Evolutionary conservation across 495 filamentous ascomycete species (phyloP).

Genomic region (Darksidea phi): DNA sequence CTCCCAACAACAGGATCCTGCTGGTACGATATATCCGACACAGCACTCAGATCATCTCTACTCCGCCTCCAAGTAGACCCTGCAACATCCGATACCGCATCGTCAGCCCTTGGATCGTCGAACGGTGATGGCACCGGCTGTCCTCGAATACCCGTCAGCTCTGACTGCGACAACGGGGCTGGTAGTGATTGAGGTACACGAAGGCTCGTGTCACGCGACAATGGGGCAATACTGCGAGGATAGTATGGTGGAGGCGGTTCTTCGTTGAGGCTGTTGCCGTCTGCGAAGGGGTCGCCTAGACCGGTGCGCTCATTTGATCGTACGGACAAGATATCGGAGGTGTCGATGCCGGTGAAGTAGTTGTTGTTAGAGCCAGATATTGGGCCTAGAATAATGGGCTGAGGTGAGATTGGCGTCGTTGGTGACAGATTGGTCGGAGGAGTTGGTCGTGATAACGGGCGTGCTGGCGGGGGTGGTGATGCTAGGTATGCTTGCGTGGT

Average conservation of each 20-base stretch:
- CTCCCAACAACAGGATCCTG: slow-evolving; percentile 24
- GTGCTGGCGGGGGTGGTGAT: slow-evolving; percentile 1
- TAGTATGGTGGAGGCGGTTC: slow-evolving; percentile 36
- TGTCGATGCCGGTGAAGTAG: slow-evolving; percentile 35
- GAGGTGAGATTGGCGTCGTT: slow-evolving; percentile 7
- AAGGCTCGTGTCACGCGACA: slow-evolving; percentile 28
- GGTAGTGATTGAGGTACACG: slow-evolving; percentile 6
- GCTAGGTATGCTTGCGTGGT: not conserved
- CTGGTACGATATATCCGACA: slow-evolving; percentile 34
- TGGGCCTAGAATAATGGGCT: slow-evolving; percentile 31
- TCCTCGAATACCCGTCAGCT: slow-evolving; percentile 7
- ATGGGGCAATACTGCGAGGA: slow-evolving; percentile 24
- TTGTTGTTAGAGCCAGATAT: slow-evolving; percentile 26
- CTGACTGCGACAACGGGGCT: slow-evolving; percentile 16
- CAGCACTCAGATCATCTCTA: slow-evolving; percentile 19
- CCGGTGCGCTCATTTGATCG: slow-evolving; percentile 20
- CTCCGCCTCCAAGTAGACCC: slow-evolving; percentile 11
- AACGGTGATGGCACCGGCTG: slow-evolving; percentile 25
- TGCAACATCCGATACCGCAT: slow-evolving; percentile 26
- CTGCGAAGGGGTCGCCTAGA: slow-evolving; percentile 31
- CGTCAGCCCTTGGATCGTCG: slow-evolving; percentile 27
- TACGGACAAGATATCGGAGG: slow-evolving; percentile 31
- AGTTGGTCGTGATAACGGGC: not conserved
- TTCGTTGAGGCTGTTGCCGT: slow-evolving; percentile 17
- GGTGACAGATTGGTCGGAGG: slow-evolving; percentile 12